Percentiles rank a stretch among this genome's conserved stretches.
phyloP scores from a whole-genome alignment of 2,329 filamentous ascomycete genomes.

The Pseudofabraea citricarpa region DNA sequence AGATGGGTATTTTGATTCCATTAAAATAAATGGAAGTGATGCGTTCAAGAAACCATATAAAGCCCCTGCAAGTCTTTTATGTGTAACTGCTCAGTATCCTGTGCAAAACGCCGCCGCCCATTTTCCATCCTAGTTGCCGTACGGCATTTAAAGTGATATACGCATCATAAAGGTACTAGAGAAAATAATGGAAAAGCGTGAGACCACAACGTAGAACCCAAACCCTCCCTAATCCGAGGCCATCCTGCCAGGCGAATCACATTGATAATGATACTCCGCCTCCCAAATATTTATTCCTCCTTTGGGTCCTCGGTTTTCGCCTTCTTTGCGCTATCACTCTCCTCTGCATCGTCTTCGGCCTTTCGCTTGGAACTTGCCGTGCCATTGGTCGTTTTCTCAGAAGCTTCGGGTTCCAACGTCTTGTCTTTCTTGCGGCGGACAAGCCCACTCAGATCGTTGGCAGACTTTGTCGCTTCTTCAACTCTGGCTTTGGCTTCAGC shows the following conservation, averaged over 20 bases:
- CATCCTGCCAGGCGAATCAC: not conserved
- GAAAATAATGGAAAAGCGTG: too few species aligned
- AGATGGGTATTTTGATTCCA: too few species aligned
- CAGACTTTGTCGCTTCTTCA: constrained; percentile 67
- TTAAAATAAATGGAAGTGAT: too few species aligned
- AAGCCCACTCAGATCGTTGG: constrained; percentile 71
- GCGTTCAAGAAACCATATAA: too few species aligned
- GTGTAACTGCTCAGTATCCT: too few species aligned
- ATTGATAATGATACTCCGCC: not conserved
- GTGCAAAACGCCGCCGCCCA: too few species aligned
- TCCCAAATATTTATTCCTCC: not conserved
- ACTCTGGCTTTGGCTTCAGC: constrained; percentile 58
- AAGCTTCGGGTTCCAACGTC: constrained; percentile 22
- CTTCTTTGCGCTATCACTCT: constrained; percentile 26
- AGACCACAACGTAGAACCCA: too few species aligned
- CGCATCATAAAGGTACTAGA: too few species aligned
- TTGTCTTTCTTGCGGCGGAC: constrained; percentile 62
- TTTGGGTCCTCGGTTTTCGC: constrained; percentile 22
- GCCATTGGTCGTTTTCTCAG: constrained; percentile 20
- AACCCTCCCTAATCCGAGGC: too few species aligned
- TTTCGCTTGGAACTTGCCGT: constrained; percentile 47
- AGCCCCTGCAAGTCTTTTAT: too few species aligned
- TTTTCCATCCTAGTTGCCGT: too few species aligned
- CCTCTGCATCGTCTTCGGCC: constrained; percentile 36
- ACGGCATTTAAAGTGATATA: too few species aligned